Base-by-base conservation (phyloP, 2,329 filamentous ascomycete species). In the Hymenoscyphus linearis region DNA sequence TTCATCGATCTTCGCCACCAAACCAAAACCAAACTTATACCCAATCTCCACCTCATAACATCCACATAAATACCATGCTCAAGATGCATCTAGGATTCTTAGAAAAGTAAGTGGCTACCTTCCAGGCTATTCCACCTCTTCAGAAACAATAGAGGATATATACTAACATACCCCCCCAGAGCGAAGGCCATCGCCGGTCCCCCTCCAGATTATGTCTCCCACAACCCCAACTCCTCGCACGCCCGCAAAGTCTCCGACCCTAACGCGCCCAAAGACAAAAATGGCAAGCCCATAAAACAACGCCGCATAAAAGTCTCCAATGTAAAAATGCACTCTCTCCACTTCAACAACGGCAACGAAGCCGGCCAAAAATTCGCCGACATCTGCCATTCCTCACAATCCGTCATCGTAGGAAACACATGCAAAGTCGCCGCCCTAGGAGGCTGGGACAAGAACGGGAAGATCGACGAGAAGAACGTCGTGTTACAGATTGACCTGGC, bases 341-440 rank as follows among this genome's bases (percentile, higher is more conserved):
- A 18, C 18, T 56, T 37, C 34, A 25, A n/a, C 54, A 56, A 36
- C 18, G 34, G 36, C 4, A n/a, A n/a, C n/a, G 54, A 37, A 16
- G 31, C 54, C 16, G 54, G 54, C 34, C 54, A 56, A 7, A 36
- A 56, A 37, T 26, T 26, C 54, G 40, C n/a, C 34, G 54, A 56
- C 2, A 7, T 40, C 7, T 40, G 35, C 54, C 54, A 56, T 16
- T 47, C 31, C 55, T 47, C 36, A 9, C 55, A 47, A 50, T 25
- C 55, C 36, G 55, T 57, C 10, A 50, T 34, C 40, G 35, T 57
- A 6, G 36, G 36, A 14, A 40, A 34, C 27, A 31, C 40, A 25
- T n/a, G 37, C 55, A 47, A 50, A 26, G 35, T 44, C 12, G 36
- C 36, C 18, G 55, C 36, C 5, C 36, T 50, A 34, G 36, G 36